Evolutionary conservation across 179 eudicot species (phyloP), one percentile per base, ranked within the genome.

Genomic region (Actinidia arguta): DNA sequence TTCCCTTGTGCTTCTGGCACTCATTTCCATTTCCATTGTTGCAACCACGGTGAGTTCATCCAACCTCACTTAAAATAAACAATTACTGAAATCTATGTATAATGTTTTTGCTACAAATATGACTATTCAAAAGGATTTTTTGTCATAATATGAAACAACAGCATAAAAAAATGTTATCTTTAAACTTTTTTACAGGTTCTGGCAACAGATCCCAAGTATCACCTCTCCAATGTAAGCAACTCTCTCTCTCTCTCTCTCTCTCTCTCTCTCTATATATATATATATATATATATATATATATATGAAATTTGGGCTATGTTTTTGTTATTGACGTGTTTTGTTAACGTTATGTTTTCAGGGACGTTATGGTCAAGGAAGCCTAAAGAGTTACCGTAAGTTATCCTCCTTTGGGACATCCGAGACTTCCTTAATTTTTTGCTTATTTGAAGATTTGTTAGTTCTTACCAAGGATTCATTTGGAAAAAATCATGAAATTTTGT

Each of bases 301-400:
- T n/a, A n/a, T n/a, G n/a, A n/a, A n/a, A n/a, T n/a, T n/a, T n/a
- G n/a, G n/a, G n/a, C n/a, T n/a, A n/a, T n/a, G n/a, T n/a, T n/a
- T n/a, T 36, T 72, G 18, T 72, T 22, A 14, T 8, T 13, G 36
- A 48, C 25, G 24, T 58, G n/a, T 72, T 27, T 61, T 66, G 72
- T 75, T 50, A 76, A 22, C 73, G 7, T 16, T 12, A 18, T 8
- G 24, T 27, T 6, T 66, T 66, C 62, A 78, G 81, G 46, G 11
- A 24, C 73, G 11, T 25, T 70, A 70, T 48, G 85, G 85, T 1
- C 62, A 63, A 59, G 85, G 85, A 78, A 69, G 82, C 55, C 17
- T 83, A 36, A 61, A 12, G 85, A 70, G 67, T 82, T 42, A 78
- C 63, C 78, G 85, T 83, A 78, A 83, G 82, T 70, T 44, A 20